These are phyloP conservation scores for Solanum tacnaense DNA, from an alignment of 257 asterid genomes.

Conservation along the genomic window DNA sequence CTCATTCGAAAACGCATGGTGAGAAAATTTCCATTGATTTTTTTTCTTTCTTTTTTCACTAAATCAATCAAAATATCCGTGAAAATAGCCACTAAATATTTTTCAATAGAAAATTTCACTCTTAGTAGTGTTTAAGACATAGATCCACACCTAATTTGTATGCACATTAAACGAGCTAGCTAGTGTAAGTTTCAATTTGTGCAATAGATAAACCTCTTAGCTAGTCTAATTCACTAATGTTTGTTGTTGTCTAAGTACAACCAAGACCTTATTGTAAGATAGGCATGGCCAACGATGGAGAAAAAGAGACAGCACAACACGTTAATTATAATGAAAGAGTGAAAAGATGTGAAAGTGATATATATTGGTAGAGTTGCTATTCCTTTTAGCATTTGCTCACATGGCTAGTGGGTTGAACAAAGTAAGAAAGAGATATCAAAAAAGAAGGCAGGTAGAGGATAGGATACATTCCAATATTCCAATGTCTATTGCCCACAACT, in stretches of 20 bases:
- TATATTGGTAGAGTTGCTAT: not conserved
- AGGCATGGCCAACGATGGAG: not conserved
- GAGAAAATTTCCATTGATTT: not conserved
- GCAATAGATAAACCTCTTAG: not conserved
- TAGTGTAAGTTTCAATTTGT: not conserved
- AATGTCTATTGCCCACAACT: not conserved
- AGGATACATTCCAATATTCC: not conserved
- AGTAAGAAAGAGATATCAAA: not conserved
- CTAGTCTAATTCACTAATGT: not conserved
- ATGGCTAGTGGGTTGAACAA: conserved; percentile 1
- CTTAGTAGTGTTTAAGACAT: not conserved
- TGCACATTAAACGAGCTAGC: not conserved
- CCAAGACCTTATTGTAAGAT: not conserved
- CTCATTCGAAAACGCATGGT: not conserved
- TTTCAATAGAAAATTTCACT: too few relatives aligned
- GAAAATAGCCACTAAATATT: not conserved
- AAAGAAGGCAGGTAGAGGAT: not conserved
- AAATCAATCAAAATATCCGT: not conserved
- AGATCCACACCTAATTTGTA: not conserved
- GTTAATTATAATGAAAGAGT: not conserved
- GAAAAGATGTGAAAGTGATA: not conserved
- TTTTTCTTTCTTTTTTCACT: too few relatives aligned
- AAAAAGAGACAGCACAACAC: not conserved
- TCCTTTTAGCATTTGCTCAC: conserved; percentile 1
- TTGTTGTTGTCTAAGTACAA: not conserved